Percentiles rank a stretch among this genome's conserved stretches.
These are phyloP conservation scores for Lasiodiplodia sp. DNA, from an alignment of 2,329 filamentous ascomycete genomes.

Conservation along the genomic window DNA sequence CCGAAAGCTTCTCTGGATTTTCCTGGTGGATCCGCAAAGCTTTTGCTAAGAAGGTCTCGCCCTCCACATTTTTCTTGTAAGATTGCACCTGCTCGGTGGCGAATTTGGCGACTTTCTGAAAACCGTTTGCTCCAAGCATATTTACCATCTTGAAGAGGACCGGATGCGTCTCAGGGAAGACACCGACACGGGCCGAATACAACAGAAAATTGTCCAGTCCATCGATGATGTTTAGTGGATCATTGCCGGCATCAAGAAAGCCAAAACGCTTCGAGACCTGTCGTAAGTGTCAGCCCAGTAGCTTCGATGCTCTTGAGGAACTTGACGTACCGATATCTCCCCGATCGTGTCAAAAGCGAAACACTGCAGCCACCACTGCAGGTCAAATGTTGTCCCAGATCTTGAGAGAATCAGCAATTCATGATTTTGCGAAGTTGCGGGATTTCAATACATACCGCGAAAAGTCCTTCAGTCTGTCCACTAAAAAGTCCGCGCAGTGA, in stretches of 20 bases:
- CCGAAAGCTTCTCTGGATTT: constrained; percentile 53
- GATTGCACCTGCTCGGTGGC: background rate
- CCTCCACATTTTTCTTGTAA: background rate
- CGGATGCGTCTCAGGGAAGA: constrained; percentile 52
- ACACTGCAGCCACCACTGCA: constrained; percentile 55
- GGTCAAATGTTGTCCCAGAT: constrained; percentile 43
- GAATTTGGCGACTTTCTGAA: background rate
- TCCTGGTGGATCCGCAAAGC: constrained; percentile 50
- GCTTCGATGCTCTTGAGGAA: background rate
- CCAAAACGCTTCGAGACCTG: constrained; percentile 44
- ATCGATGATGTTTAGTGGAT: constrained; percentile 53
- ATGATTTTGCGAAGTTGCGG: no score
- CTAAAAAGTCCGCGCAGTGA: background rate
- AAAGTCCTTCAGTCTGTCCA: background rate
- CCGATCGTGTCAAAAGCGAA: constrained; percentile 62
- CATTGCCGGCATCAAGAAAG: constrained; percentile 56
- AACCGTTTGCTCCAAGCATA: constrained; percentile 34
- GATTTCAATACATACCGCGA: background rate
- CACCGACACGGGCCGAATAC: constrained; percentile 52
- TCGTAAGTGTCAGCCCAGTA: background rate
- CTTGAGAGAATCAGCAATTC: background rate
- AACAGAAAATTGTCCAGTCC: constrained; percentile 45
- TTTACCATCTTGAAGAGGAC: constrained; percentile 40
- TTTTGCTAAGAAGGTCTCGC: constrained; percentile 49
- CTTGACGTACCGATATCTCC: constrained; percentile 53